Evolutionary conservation across 352 stramenopile genomes (phyloP).

Genomic region (Phytophthora syringae): DNA sequence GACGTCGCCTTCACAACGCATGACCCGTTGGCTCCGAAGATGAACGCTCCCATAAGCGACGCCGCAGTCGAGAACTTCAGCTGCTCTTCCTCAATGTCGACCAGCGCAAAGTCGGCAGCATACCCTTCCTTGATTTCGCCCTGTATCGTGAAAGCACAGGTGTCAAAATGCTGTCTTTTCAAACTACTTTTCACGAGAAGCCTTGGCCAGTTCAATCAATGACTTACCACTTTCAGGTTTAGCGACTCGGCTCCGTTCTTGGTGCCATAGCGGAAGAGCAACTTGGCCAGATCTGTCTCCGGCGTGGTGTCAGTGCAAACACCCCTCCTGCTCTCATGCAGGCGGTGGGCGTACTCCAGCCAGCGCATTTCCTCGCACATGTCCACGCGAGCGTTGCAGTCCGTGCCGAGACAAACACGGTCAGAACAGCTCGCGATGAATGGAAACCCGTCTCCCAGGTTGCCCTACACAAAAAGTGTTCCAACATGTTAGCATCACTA

Average conservation of each 20-base stretch:
- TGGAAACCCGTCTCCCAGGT: slow-evolving; percentile 74
- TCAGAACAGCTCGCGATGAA: slow-evolving; percentile 70
- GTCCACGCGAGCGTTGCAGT: slow-evolving; percentile 83
- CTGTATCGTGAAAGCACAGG: slow-evolving; percentile 29
- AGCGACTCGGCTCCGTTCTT: slow-evolving; percentile 69
- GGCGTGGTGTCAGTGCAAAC: slow-evolving; percentile 62
- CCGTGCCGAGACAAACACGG: slow-evolving; percentile 72
- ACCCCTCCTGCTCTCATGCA: slow-evolving; percentile 68
- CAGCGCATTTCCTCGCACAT: slow-evolving; percentile 88
- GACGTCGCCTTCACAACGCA: slow-evolving; percentile 77
- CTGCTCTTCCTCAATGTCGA: slow-evolving; percentile 76
- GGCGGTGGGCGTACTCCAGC: slow-evolving; percentile 77
- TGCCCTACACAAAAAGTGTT: slow-evolving; percentile 44
- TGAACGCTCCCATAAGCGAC: slow-evolving; percentile 70
- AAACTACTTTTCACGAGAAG: not conserved
- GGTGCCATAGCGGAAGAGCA: slow-evolving; percentile 75
- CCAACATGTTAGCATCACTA: not conserved
- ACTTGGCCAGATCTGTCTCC: slow-evolving; percentile 64
- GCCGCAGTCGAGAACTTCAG: slow-evolving; percentile 65
- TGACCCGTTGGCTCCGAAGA: slow-evolving; percentile 74
- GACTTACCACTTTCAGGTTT: slow-evolving; percentile 71
- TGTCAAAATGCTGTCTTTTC: not conserved
- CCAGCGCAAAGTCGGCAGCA: slow-evolving; percentile 71
- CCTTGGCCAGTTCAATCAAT: not conserved
- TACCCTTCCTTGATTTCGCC: slow-evolving; percentile 72